phyloP scores from a whole-genome alignment of 2,329 filamentous ascomycete species.

The Talaromyces sp. region DNA sequence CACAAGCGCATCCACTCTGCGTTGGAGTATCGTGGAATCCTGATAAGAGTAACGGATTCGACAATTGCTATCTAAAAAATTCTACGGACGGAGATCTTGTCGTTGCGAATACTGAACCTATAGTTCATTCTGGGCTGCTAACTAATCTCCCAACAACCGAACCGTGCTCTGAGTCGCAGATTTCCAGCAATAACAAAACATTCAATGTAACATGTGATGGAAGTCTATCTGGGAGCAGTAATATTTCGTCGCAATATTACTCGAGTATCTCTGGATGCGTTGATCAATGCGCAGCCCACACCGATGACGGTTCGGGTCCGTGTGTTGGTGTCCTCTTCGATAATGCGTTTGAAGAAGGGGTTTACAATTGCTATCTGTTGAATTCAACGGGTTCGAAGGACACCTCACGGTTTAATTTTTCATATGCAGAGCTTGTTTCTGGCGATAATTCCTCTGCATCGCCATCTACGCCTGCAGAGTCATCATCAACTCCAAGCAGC shows the following conservation, averaged over 20 bases:
- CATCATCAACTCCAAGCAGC: neutral
- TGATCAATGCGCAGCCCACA: neutral
- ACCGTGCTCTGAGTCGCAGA: neutral
- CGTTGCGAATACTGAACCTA: neutral
- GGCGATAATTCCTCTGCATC: neutral
- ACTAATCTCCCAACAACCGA: neutral
- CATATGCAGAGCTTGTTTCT: neutral
- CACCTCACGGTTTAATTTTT: neutral
- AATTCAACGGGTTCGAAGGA: neutral
- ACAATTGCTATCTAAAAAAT: neutral
- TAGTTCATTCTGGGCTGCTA: neutral
- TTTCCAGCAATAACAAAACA: neutral
- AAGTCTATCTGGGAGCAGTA: neutral
- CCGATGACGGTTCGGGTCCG: neutral
- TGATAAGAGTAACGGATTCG: neutral
- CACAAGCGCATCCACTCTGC: neutral
- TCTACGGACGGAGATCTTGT: neutral
- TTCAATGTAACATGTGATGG: neutral
- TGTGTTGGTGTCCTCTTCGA: neutral
- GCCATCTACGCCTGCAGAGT: neutral
- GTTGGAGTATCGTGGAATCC: neutral
- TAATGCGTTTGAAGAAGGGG: neutral
- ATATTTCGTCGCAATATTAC: neutral
- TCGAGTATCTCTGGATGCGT: neutral
- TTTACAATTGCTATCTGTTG: neutral